phyloP scores from a whole-genome alignment of 1,139 yeast species.

The Martiniozyma asiatica region DNA sequence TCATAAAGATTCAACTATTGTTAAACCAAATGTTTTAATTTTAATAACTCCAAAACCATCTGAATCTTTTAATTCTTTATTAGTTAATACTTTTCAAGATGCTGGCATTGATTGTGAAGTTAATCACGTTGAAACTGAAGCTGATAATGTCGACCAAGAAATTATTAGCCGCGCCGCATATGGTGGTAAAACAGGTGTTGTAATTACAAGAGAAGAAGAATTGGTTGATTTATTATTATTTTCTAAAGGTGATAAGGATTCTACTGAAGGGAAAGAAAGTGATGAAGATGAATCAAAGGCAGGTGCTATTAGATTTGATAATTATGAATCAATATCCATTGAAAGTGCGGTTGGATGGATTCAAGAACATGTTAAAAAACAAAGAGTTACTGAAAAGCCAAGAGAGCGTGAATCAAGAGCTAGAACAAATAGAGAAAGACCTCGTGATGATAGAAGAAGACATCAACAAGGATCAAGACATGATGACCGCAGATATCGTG shows the following conservation, averaged over 20 bases:
- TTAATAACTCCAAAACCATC: slow-evolving; percentile 4
- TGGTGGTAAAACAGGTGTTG: slow-evolving; percentile 64
- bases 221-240: slow-evolving; percentile 60
- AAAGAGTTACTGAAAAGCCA: slow-evolving; percentile 15
- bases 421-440: not conserved
- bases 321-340: slow-evolving; percentile 56
- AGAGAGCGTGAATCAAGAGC: slow-evolving; percentile 3
- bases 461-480: slow-evolving; percentile 1
- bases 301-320: slow-evolving; percentile 57
- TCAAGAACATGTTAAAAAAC: slow-evolving; percentile 15
- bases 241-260: slow-evolving; percentile 51
- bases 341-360: slow-evolving; percentile 46
- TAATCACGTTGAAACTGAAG: slow-evolving; percentile 13
- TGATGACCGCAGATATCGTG: slow-evolving; percentile 1
- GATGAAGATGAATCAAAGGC: slow-evolving; percentile 47
- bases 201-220: slow-evolving; percentile 42
- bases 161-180: slow-evolving; percentile 70
- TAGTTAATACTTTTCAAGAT: slow-evolving; percentile 42
- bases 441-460: too few relatives aligned
- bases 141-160: slow-evolving; percentile 37
- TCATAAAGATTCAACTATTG: too few relatives aligned
- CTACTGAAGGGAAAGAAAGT: slow-evolving; percentile 35
- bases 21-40: slow-evolving; percentile 3
- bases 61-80: slow-evolving; percentile 36
- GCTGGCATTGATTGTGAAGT: slow-evolving; percentile 24